Percentiles rank a stretch among this genome's conserved stretches.
phyloP scores from a whole-genome alignment of 2,329 filamentous ascomycete species.

The Exophiala bonariae region DNA sequence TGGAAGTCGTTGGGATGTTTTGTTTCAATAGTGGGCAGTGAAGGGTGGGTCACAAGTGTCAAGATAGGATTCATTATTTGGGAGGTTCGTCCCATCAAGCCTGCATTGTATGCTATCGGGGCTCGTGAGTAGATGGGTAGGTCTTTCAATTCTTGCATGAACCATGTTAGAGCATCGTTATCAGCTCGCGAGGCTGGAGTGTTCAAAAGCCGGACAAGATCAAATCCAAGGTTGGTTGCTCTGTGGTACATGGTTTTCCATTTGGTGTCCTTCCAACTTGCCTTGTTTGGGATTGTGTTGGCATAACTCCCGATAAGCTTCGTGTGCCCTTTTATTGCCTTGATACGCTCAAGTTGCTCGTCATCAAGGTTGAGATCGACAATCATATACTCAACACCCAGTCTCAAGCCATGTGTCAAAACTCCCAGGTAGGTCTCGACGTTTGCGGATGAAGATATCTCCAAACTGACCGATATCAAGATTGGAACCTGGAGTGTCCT shows the following conservation, averaged over 20 bases:
- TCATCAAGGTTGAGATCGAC: constrained; percentile 37
- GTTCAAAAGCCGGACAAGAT: constrained; percentile 40
- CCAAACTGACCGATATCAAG: constrained; percentile 14
- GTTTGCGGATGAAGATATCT: constrained; percentile 1
- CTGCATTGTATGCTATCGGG: constrained; percentile 43
- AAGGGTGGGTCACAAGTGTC: constrained; percentile 42
- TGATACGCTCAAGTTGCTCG: constrained; percentile 30
- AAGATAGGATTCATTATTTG: constrained; percentile 44
- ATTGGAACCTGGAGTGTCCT: constrained; percentile 58
- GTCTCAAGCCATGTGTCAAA: constrained; percentile 40
- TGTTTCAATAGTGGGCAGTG: constrained; percentile 28
- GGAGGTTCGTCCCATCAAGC: constrained; percentile 42
- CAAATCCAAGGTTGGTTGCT: constrained; percentile 38
- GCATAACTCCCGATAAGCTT: constrained; percentile 41
- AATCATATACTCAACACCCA: constrained; percentile 42
- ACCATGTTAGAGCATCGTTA: constrained; percentile 38
- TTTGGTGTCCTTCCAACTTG: constrained; percentile 17
- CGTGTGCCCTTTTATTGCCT: constrained; percentile 36
- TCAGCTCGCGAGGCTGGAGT: constrained; percentile 37
- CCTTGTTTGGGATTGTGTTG: not conserved
- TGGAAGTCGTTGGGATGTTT: constrained; percentile 29
- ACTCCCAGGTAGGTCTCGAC: constrained; percentile 35
- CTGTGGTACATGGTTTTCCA: constrained; percentile 29
- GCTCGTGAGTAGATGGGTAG: constrained; percentile 34
- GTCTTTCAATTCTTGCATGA: constrained; percentile 37